Percentiles rank a stretch among this genome's conserved stretches.
These are phyloP conservation scores for Kluyveromyces wickerhamii DNA, from an alignment of 805 yeast genomes.

Conservation along the genomic window DNA sequence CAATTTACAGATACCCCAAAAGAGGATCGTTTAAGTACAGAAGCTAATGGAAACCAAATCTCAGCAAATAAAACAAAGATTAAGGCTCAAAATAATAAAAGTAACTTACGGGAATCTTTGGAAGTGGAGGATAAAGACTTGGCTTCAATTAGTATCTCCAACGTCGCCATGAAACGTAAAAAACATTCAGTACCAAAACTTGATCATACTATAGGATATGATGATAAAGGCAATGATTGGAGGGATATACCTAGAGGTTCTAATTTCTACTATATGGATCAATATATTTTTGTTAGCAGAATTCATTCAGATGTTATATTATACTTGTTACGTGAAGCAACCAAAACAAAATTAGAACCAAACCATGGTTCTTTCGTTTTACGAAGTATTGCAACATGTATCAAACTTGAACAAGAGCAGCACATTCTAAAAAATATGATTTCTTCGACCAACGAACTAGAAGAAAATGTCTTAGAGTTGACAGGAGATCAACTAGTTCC, in stretches of 20 bases:
- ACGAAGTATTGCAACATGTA: conserved; percentile 45
- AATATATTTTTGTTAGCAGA: conserved; percentile 15
- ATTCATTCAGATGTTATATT: conserved; percentile 12
- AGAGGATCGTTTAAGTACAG: too few relatives aligned
- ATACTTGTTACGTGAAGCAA: conserved; percentile 15
- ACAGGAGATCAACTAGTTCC: conserved; percentile 47
- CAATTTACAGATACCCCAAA: too few relatives aligned
- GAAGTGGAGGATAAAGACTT: too few relatives aligned
- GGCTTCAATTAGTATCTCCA: too few relatives aligned
- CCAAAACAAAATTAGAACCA: conserved; percentile 11
- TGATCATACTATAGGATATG: conserved; percentile 38
- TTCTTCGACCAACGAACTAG: conserved; percentile 1
- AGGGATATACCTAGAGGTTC: conserved; percentile 59
- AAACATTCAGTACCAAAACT: too few relatives aligned
- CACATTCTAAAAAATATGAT: conserved; percentile 17
- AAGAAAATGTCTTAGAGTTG: conserved; percentile 18
- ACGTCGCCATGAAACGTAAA: too few relatives aligned
- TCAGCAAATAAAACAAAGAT: too few relatives aligned
- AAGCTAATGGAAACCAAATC: too few relatives aligned
- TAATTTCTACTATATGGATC: conserved; percentile 34
- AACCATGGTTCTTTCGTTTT: conserved; percentile 15
- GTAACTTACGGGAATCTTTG: too few relatives aligned
- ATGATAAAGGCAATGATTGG: conserved; percentile 61
- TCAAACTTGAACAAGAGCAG: conserved; percentile 36
- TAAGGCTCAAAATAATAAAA: too few relatives aligned